Conservation (phyloP, 768 basidiomycete species). For the Dendrothele bispora region DNA sequence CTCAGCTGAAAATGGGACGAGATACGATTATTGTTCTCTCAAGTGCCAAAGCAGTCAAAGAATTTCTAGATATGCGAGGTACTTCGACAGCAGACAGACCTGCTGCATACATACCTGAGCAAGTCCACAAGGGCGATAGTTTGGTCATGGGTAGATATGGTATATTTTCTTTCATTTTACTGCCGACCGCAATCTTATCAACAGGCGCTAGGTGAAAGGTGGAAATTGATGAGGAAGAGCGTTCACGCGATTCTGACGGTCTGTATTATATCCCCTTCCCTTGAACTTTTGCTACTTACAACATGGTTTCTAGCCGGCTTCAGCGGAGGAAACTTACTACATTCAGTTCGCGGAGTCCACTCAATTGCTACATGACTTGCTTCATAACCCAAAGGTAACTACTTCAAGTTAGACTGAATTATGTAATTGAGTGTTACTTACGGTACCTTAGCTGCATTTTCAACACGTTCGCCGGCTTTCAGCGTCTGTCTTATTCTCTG, state of each 20-base stretch:
- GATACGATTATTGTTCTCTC: conserved; percentile 23
- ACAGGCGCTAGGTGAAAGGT: conserved; percentile 3
- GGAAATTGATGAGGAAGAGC: conserved; percentile 12
- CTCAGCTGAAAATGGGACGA: conserved; percentile 20
- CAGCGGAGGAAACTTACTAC: too few relatives aligned
- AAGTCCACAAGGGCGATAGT: conserved; percentile 16
- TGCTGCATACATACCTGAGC: conserved; percentile 16
- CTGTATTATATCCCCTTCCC: conserved; percentile 15
- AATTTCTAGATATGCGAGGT: conserved; percentile 26
- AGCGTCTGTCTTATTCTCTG: conserved; percentile 27
- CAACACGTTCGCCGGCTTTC: conserved; percentile 29
- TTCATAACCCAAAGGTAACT: conserved; percentile 22
- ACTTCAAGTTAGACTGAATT: neutral
- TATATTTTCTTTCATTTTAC: conserved; percentile 3
- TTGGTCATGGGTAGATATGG: conserved; percentile 17
- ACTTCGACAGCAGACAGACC: conserved; percentile 24
- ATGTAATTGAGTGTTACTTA: neutral
- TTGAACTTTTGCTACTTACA: too few relatives aligned
- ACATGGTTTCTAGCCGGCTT: too few relatives aligned
- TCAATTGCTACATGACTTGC: conserved; percentile 25
- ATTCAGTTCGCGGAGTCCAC: conserved; percentile 21
- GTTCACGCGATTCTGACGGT: conserved; percentile 18
- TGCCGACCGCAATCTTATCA: neutral
- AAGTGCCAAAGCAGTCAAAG: conserved; percentile 18
- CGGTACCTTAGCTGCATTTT: conserved; percentile 24